phyloP scores from a whole-genome alignment of 495 filamentous ascomycete species.

The Tuber microsphaerosporum region DNA sequence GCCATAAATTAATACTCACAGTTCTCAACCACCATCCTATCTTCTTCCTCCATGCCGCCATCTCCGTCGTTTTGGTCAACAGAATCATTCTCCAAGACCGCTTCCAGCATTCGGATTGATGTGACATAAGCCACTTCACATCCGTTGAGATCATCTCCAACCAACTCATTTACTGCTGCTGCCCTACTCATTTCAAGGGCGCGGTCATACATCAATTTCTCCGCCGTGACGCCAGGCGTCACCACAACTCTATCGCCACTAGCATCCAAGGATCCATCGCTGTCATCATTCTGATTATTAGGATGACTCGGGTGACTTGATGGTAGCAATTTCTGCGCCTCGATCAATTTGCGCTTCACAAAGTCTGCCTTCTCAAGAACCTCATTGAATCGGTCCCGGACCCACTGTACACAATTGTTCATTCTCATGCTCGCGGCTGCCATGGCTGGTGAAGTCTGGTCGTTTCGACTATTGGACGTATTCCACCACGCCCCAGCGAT shows the following conservation, averaged over 20 bases:
- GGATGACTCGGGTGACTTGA: constrained; percentile 80
- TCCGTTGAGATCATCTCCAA: constrained; percentile 76
- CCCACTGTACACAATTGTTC: constrained; percentile 92
- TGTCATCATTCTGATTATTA: constrained; percentile 53
- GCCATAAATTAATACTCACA: constrained; percentile 48
- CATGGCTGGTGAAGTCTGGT: constrained; percentile 29
- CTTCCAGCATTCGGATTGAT: constrained; percentile 87
- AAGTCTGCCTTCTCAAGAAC: constrained; percentile 91
- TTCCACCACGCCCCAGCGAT: constrained; percentile 88
- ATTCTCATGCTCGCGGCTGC: constrained; percentile 62
- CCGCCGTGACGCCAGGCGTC: constrained; percentile 75
- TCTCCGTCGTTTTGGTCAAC: constrained; percentile 56
- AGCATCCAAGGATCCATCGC: constrained; percentile 48
- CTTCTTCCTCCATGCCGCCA: constrained; percentile 57
- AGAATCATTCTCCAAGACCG: constrained; percentile 65
- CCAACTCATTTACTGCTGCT: constrained; percentile 90
- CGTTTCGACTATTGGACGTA: constrained; percentile 46
- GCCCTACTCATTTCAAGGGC: constrained; percentile 92
- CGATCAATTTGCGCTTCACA: constrained; percentile 75
- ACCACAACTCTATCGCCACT: constrained; percentile 61
- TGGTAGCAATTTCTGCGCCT: constrained; percentile 77
- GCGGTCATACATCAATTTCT: constrained; percentile 96
- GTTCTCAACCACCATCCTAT: constrained; percentile 64
- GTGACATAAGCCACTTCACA: constrained; percentile 92
- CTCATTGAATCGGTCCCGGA: constrained; percentile 88